phyloP scores from a whole-genome alignment of 345 rosid species.

The Citrus maxima region DNA sequence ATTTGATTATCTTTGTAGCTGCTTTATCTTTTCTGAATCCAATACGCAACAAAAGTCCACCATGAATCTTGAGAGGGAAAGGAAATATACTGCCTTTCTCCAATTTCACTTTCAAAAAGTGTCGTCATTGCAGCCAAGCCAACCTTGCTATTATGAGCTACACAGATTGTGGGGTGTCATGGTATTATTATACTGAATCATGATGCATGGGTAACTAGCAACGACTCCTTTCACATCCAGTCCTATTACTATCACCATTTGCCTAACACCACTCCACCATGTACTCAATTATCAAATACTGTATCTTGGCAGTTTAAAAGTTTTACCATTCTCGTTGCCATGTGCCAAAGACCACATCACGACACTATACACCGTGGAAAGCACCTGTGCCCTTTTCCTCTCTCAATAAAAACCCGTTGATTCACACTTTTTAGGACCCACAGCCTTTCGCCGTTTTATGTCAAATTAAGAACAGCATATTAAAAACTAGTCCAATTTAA shows the following conservation, averaged over 20 bases:
- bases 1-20: slow-evolving; percentile 24
- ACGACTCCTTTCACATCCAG: neutral
- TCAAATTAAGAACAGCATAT: neutral
- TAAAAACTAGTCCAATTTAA: too few species aligned
- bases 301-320: neutral
- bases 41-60: slow-evolving; percentile 24
- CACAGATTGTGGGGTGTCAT: neutral
- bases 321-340: neutral
- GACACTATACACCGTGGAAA: neutral
- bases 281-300: neutral
- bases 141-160: neutral
- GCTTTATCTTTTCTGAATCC: slow-evolving; percentile 27
- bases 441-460: neutral
- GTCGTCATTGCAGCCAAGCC: neutral
- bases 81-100: neutral
- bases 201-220: neutral
- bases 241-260: neutral
- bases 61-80: slow-evolving; percentile 15
- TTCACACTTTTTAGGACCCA: neutral
- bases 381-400: neutral
- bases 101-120: neutral
- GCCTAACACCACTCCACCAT: neutral
- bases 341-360: neutral
- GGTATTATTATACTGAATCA: neutral
- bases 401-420: neutral